Evolutionary conservation across 805 yeast species (phyloP), one percentile per base, ranked within the genome.

Genomic region (Candida verbasci): DNA sequence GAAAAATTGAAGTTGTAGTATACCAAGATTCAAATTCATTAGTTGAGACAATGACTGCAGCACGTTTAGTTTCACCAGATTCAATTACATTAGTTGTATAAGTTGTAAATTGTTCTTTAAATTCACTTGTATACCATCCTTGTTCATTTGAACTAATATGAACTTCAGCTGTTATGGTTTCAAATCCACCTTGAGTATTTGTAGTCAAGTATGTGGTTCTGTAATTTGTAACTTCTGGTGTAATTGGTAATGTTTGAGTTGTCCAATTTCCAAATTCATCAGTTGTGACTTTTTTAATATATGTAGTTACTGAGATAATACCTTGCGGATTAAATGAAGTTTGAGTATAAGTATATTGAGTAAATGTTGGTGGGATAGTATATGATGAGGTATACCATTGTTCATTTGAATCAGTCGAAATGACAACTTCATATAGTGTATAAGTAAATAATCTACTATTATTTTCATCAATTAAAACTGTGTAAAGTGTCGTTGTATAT

Each of bases 101-200:
- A 24, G 25, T 24, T 9, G 25, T 24, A 9, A 24, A 24, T 6
- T 24, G 49, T 14, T 37, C 38, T 14, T 39, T 40, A 43, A 53
- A 50, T 28, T 39, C 17, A 15, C 45, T 24, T 20, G 54, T 54
- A 33, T 49, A 39, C 17, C 37, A 43, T 20, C 50, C 37, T 34
- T 48, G 39, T 15, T 49, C 5, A 24, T 24, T n/a, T 24, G 25
- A 6, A 24, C 25, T 24, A 24, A 24, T 24, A 5, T 7, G 10
- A 6, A 24, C 25, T 4, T 8, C 6, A 6, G 25, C 25, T 6
- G 25, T 24, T 7, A 24, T 24, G 4, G 25, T 24, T n/a, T 24
- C 25, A 24, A 24, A 24, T 24, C 6, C 6, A 7, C 25, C 25
- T 24, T 24, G 25, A 24, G 6, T 24, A 24, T 24, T 24, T 6